These are phyloP conservation scores for Cyclotella kingstonii DNA, from an alignment of 108 stramenopile species.

Conservation along the genomic window DNA sequence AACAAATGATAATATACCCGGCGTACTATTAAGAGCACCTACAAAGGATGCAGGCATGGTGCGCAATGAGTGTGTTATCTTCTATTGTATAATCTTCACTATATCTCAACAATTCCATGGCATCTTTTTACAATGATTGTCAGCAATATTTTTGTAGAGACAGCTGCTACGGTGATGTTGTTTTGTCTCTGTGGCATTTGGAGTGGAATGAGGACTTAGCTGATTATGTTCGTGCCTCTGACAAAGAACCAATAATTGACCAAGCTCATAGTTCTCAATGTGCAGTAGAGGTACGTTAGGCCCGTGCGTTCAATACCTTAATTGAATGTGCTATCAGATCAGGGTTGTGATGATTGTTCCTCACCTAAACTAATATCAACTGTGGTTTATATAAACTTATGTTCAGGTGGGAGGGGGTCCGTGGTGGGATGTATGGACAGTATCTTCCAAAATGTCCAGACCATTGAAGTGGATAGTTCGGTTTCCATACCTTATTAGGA, in stretches of 20 bases:
- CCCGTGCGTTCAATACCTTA: not conserved
- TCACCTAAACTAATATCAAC: not conserved
- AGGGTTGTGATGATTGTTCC: not conserved
- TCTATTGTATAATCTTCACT: not conserved
- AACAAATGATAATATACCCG: constrained; percentile 53
- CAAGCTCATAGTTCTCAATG: constrained; percentile 57
- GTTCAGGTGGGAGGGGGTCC: constrained; percentile 25
- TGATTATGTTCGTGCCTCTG: constrained; percentile 49
- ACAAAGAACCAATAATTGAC: constrained; percentile 45
- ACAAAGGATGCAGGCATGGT: constrained; percentile 82
- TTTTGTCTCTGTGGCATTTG: constrained; percentile 68
- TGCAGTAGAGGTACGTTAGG: constrained; percentile 73
- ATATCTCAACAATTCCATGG: not conserved
- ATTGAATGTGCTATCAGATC: not conserved
- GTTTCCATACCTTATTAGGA: constrained; percentile 15
- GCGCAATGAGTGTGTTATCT: not conserved
- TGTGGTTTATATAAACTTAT: not conserved
- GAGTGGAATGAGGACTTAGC: constrained; percentile 51
- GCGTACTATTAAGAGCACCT: constrained; percentile 76
- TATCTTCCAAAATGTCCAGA: constrained; percentile 17
- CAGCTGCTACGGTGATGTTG: constrained; percentile 63
- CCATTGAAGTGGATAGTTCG: constrained; percentile 19
- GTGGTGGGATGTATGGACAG: constrained; percentile 31
- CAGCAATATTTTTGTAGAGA: constrained; percentile 75
- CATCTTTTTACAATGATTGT: not conserved